phyloP scores from a whole-genome alignment of 768 basidiomycete genomes.

The Tulasnella calospora region DNA sequence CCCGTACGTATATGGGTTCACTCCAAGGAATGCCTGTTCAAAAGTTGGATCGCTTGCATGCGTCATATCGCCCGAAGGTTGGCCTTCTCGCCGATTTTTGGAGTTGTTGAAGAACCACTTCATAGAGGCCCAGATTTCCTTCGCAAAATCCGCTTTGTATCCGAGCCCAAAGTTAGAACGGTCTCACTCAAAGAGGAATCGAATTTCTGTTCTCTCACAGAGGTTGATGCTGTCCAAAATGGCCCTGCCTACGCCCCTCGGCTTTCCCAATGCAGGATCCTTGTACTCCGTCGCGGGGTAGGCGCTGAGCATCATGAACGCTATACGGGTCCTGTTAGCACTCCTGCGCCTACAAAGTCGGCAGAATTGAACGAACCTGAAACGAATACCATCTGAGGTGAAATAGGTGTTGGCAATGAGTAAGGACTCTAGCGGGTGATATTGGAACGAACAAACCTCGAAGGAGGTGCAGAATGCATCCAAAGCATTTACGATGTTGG shows the following conservation, averaged over 20 bases:
- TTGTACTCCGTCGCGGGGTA: slow-evolving; percentile 67
- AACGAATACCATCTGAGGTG: slow-evolving; percentile 73
- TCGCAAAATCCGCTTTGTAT: slow-evolving; percentile 53
- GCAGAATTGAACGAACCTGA: slow-evolving; percentile 35
- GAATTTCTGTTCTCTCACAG: slow-evolving; percentile 36
- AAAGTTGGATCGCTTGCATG: background rate
- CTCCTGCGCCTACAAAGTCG: background rate
- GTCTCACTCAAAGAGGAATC: background rate
- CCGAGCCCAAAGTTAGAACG: background rate
- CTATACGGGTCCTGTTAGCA: background rate
- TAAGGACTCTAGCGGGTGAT: background rate
- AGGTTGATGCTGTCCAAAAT: slow-evolving; percentile 60
- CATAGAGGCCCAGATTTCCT: slow-evolving; percentile 61
- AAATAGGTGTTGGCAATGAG: background rate
- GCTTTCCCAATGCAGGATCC: slow-evolving; percentile 31
- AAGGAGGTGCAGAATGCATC: slow-evolving; percentile 77
- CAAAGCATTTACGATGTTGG: slow-evolving; percentile 79
- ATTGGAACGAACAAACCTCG: slow-evolving; percentile 49
- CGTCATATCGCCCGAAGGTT: background rate
- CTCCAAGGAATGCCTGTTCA: background rate
- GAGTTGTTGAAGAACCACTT: slow-evolving; percentile 53
- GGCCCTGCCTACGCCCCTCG: slow-evolving; percentile 48
- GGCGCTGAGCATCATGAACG: slow-evolving; percentile 70
- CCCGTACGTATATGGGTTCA: background rate
- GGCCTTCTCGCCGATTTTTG: background rate